These are phyloP conservation scores for Gossypium turneri DNA, from an alignment of 345 rosid species.

Conservation along the genomic window DNA sequence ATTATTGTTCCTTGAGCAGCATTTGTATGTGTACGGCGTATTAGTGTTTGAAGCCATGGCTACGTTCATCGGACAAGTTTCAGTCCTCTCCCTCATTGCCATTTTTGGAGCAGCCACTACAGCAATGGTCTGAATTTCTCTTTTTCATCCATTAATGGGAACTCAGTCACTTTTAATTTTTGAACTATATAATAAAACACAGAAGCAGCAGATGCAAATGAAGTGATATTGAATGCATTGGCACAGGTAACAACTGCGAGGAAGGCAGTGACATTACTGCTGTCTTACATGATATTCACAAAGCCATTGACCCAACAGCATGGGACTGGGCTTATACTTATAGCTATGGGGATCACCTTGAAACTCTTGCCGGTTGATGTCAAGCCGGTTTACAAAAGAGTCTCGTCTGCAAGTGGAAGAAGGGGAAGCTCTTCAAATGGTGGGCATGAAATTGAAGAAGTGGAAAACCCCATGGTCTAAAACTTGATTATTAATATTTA, in stretches of 20 bases:
- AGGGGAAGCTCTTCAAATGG: constrained; percentile 7
- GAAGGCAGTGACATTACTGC: constrained; percentile 67
- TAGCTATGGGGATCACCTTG: constrained; percentile 70
- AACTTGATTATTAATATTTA: neutral
- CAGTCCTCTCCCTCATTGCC: constrained; percentile 89
- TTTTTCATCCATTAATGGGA: neutral
- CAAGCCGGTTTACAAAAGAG: constrained; percentile 14
- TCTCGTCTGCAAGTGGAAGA: constrained; percentile 4
- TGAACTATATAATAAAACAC: neutral
- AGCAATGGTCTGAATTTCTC: constrained; percentile 70
- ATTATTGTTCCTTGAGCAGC: constrained; percentile 39
- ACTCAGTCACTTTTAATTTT: no score
- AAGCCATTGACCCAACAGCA: constrained; percentile 82
- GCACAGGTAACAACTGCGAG: constrained; percentile 59
- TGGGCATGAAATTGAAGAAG: constrained; percentile 25
- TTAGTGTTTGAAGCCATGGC: constrained; percentile 92
- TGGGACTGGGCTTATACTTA: constrained; percentile 52
- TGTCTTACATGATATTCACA: constrained; percentile 83
- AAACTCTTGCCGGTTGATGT: constrained; percentile 43
- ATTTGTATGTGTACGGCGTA: constrained; percentile 88
- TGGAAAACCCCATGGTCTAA: constrained; percentile 36
- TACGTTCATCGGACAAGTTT: constrained; percentile 88
- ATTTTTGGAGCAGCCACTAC: constrained; percentile 98
- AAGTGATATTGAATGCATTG: neutral
- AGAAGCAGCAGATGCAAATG: neutral